These are phyloP conservation scores for Theobroma cacao DNA, from an alignment of 345 rosid species.

Conservation along the genomic window DNA sequence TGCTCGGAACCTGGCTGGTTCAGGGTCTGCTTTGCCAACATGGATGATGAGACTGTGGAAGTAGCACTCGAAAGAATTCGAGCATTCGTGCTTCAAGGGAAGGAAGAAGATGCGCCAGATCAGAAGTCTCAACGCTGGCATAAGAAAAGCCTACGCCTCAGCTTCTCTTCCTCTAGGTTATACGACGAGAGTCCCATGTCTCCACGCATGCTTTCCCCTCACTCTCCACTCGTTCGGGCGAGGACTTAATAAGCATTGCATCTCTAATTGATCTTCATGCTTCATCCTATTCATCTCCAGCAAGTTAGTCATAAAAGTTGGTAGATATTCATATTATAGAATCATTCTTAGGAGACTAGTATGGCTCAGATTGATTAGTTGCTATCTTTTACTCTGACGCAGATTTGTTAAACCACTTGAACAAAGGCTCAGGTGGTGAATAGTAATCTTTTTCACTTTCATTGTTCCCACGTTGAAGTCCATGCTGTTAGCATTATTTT, in stretches of 20 bases:
- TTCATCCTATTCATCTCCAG: background rate
- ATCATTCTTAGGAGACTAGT: background rate
- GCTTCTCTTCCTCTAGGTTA: slow-evolving; percentile 35
- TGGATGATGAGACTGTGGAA: slow-evolving; percentile 58
- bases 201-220: slow-evolving; percentile 59
- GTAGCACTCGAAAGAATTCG: slow-evolving; percentile 59
- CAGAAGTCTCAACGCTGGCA: slow-evolving; percentile 31
- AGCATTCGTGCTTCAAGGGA: slow-evolving; percentile 33
- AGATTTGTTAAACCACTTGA: background rate
- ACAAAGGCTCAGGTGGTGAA: background rate
- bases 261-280: background rate
- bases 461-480: background rate
- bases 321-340: background rate
- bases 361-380: background rate
- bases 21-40: slow-evolving; percentile 86
- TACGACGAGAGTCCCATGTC: slow-evolving; percentile 50
- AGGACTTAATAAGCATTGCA: slow-evolving; percentile 10
- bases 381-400: background rate
- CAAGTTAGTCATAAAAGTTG: background rate
- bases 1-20: slow-evolving; percentile 87
- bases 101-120: slow-evolving; percentile 16
- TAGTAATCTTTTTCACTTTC: background rate
- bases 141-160: slow-evolving; percentile 47
- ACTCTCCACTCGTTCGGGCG: slow-evolving; percentile 67
- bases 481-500: background rate